Base-by-base conservation (phyloP, 176 grass and related monocot species). In the Avena sativa region DNA sequence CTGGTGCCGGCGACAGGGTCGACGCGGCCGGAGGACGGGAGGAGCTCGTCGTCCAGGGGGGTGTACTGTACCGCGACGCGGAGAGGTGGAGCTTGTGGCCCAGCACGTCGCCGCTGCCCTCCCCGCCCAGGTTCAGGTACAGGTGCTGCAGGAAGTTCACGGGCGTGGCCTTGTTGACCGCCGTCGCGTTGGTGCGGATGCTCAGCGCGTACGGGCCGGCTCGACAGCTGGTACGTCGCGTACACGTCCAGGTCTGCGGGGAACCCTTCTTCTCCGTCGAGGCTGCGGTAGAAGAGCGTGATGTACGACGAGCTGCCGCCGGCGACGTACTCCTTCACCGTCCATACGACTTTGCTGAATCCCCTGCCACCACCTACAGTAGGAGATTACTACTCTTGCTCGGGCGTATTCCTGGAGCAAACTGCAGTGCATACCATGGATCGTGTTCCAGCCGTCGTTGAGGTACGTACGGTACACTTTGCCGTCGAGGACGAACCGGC, bases 181-280 rank as follows among this genome's bases (percentile, higher is more conserved):
- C 82, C 80, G 89, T 90, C 74, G 82, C 89, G 59, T 83, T 84
- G 87, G 88, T 90, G 85, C 69, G 79, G 36, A 98, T 10, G 61
- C 82, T 92, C 40, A 98, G 76, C 23, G 75, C 47, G 83, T 92
- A 94, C 0, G 90, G 82, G 2, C 23, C 23, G 23, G 23, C 46
- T 46, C 8, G 90, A 90, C 32, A 98, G 59, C 36, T 92, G 81
- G 84, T 98, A 98, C 17, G 93, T 96, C 12, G 94, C 96, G 88
- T 90, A 90, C 60, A 76, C 92, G 76, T 98, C 93, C 6, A 98
- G 28, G 32, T 64, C 90, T 1, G 93, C 96, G 0, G 96, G 96
- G 85, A 98, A 94, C 15, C 95, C 91, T 87, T 98, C 82, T 79
- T 98, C 95, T 0, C 95, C 91, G 74, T 98, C 95, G 86, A 90